A percentile compares a stretch with the other conserved stretches of the same genome.
These are phyloP conservation scores for Castanea crenata DNA, from an alignment of 306 rosid species.

Conservation along the genomic window DNA sequence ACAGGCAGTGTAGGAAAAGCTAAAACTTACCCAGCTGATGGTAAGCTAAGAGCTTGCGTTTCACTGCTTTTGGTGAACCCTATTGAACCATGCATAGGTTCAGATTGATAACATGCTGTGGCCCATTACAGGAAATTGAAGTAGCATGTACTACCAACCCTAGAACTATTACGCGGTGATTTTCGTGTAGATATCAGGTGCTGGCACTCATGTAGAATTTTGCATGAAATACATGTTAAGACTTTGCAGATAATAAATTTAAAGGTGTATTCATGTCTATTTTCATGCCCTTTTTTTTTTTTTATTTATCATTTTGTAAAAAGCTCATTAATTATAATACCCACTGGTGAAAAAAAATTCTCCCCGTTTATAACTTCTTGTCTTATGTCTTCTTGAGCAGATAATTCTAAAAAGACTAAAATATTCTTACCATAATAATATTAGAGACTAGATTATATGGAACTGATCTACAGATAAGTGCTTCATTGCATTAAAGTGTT, in stretches of 20 bases:
- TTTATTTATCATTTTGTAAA: background rate
- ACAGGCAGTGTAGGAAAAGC: background rate
- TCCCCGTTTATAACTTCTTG: background rate
- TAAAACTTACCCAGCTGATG: background rate
- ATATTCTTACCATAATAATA: background rate
- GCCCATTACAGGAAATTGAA: background rate
- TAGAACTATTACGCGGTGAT: background rate
- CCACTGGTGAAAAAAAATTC: background rate
- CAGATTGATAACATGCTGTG: background rate
- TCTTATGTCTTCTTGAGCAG: background rate
- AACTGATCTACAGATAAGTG: background rate
- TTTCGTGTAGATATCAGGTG: background rate
- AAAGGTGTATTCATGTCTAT: background rate
- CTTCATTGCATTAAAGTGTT: background rate
- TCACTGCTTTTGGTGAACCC: constrained; percentile 7
- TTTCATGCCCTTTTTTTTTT: background rate
- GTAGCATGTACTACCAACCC: background rate
- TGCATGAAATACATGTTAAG: background rate
- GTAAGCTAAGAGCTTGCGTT: background rate
- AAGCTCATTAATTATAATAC: background rate
- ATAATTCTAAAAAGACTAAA: background rate
- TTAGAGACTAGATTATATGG: background rate
- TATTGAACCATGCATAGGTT: constrained; percentile 16
- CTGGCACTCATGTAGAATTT: background rate
- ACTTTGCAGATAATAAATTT: background rate